These are phyloP conservation scores for Solanum commersonii DNA, from an alignment of 257 asterid species.

Conservation along the genomic window DNA sequence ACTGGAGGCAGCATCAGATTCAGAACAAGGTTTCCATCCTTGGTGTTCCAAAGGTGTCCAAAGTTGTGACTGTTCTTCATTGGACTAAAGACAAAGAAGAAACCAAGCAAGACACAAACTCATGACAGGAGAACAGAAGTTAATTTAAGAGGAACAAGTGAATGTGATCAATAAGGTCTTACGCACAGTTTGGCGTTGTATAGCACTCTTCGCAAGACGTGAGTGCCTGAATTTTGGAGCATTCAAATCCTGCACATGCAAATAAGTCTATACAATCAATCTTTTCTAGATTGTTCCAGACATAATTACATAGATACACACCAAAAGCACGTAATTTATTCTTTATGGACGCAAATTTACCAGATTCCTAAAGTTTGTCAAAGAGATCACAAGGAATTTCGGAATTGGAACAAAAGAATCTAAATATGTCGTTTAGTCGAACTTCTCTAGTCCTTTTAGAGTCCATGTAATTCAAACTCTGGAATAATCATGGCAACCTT, in stretches of 20 bases:
- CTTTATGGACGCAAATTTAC: neutral
- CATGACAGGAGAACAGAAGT: neutral
- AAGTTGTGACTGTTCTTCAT: constrained; percentile 38
- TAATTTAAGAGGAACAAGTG: neutral
- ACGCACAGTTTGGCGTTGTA: constrained; percentile 71
- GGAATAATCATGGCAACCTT: neutral
- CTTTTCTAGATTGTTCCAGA: neutral
- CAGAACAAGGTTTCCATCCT: constrained; percentile 48
- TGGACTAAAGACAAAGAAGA: constrained; percentile 29
- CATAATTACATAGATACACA: neutral
- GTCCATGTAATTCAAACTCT: neutral
- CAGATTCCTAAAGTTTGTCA: neutral
- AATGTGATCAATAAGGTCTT: neutral
- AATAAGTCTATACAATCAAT: neutral
- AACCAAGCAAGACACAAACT: neutral
- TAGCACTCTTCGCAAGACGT: constrained; percentile 66
- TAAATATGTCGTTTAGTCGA: neutral
- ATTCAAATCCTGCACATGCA: constrained; percentile 64
- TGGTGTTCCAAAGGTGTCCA: constrained; percentile 75
- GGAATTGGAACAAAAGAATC: neutral
- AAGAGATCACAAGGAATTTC: neutral
- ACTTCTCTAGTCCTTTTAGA: neutral
- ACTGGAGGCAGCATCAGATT: constrained; percentile 25
- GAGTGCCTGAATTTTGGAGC: constrained; percentile 87
- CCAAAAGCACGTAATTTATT: neutral